Evolutionary conservation across 164 flowering plant genomes (phyloP).

Genomic region (Sextonia rubra): DNA sequence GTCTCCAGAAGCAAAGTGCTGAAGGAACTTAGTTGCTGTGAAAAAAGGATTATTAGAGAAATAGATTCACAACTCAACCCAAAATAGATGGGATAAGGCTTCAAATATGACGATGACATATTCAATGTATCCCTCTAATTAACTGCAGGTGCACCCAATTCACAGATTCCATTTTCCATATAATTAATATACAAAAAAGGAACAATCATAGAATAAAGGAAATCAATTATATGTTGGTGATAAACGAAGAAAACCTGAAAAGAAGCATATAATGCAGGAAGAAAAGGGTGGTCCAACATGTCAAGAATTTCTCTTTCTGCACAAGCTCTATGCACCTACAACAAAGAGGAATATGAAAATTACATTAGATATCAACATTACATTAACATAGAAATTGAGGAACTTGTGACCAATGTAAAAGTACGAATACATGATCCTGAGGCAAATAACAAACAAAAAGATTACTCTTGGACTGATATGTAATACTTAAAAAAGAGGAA

Average conservation of each 20-base stretch:
- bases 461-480: not conserved
- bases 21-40: too few species aligned
- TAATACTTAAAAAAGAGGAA: not conserved
- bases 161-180: not conserved
- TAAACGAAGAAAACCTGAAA: conserved; percentile 63
- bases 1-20: too few species aligned
- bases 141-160: not conserved
- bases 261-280: conserved; percentile 96
- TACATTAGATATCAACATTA: not conserved
- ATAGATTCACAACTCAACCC: too few species aligned
- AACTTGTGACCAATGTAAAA: not conserved
- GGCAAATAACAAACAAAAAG: not conserved
- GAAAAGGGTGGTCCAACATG: conserved; percentile 94
- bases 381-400: not conserved
- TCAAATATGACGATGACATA: too few species aligned
- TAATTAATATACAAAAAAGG: too few species aligned
- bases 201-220: not conserved
- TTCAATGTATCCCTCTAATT: not conserved
- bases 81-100: too few species aligned
- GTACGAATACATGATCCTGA: not conserved
- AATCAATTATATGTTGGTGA: not conserved
- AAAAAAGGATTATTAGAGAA: too few species aligned
- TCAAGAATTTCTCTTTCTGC: conserved; percentile 98
- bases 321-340: conserved; percentile 96
- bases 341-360: conserved; percentile 6